Percentiles rank a stretch among this genome's conserved stretches.
phyloP scores from a whole-genome alignment of 106 monocot species.

The Allium cepa region DNA sequence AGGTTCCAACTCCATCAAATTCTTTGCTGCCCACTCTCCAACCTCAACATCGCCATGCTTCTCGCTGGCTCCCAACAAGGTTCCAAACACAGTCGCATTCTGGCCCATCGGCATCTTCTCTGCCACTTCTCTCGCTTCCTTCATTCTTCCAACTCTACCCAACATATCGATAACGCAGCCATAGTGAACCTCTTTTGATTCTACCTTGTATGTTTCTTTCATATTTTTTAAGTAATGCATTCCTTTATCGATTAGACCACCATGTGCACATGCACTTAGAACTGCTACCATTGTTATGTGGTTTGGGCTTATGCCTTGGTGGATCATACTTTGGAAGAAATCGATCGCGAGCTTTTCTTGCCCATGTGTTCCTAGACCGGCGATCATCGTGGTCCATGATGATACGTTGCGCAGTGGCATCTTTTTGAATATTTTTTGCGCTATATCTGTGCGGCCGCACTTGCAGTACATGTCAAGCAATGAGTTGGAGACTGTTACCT shows the following conservation, averaged over 20 bases:
- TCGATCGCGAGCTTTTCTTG: slow-evolving; percentile 26
- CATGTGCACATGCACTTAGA: slow-evolving; percentile 57
- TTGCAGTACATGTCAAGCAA: slow-evolving; percentile 73
- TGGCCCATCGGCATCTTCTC: slow-evolving; percentile 37
- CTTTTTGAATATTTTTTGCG: slow-evolving; percentile 29
- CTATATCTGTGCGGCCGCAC: slow-evolving; percentile 60
- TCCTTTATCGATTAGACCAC: slow-evolving; percentile 47
- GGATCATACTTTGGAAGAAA: slow-evolving; percentile 29
- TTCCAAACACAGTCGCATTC: slow-evolving; percentile 50
- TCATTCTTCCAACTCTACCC: slow-evolving; percentile 51
- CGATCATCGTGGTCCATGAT: slow-evolving; percentile 69
- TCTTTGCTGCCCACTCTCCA: slow-evolving; percentile 52
- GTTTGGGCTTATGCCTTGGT: slow-evolving; percentile 38
- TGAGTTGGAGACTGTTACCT: slow-evolving; percentile 35
- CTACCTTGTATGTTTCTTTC: slow-evolving; percentile 19
- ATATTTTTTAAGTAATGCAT: slow-evolving; percentile 35
- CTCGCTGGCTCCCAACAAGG: slow-evolving; percentile 68
- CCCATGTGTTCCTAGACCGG: slow-evolving; percentile 46
- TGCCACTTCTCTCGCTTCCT: slow-evolving; percentile 36
- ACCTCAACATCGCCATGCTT: slow-evolving; percentile 50
- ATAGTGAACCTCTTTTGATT: slow-evolving; percentile 44
- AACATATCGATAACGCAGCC: slow-evolving; percentile 69
- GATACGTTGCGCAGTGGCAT: slow-evolving; percentile 42
- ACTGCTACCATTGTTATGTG: slow-evolving; percentile 55
- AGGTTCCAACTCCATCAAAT: slow-evolving; percentile 49